A percentile compares a stretch with the other conserved stretches of the same genome.
phyloP scores from a whole-genome alignment of 2,329 filamentous ascomycete genomes.

The Penicillium sclerotigenum region DNA sequence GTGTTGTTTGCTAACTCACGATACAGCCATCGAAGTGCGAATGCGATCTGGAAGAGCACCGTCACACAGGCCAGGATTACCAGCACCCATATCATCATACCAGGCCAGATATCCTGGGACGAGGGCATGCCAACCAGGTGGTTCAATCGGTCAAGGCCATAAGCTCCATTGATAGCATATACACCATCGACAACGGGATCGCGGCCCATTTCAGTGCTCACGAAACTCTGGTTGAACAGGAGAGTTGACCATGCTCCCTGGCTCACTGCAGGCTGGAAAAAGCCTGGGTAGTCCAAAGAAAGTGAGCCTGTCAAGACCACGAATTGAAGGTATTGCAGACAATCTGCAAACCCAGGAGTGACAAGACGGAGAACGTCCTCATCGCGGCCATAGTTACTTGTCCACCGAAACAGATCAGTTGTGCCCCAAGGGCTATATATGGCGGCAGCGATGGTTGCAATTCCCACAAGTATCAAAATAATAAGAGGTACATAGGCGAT shows the following conservation, averaged over 20 bases:
- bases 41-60: constrained; percentile 70
- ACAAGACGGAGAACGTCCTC: constrained; percentile 87
- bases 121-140: constrained; percentile 78
- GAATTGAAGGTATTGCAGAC: constrained; percentile 95
- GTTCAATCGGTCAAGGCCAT: constrained; percentile 74
- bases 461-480: constrained; percentile 73
- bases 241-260: constrained; percentile 84
- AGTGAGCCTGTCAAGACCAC: constrained; percentile 82
- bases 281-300: constrained; percentile 85
- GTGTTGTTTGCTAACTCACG: constrained; percentile 67
- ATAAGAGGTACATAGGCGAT: constrained; percentile 73
- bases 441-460: constrained; percentile 78
- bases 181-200: constrained; percentile 75
- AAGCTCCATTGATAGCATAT: constrained; percentile 74
- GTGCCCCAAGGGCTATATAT: constrained; percentile 94
- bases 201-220: constrained; percentile 64
- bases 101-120: constrained; percentile 81
- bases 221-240: constrained; percentile 90
- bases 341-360: constrained; percentile 94
- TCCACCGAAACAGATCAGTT: constrained; percentile 87
- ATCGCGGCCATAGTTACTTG: constrained; percentile 95
- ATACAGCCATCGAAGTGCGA: constrained; percentile 71
- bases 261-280: constrained; percentile 86
- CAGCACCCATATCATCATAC: constrained; percentile 87
- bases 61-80: constrained; percentile 69